A percentile compares a stretch with the other conserved stretches of the same genome.
Conservation (phyloP, 2,329 filamentous ascomycete species). For the Trichoderma sp. region DNA sequence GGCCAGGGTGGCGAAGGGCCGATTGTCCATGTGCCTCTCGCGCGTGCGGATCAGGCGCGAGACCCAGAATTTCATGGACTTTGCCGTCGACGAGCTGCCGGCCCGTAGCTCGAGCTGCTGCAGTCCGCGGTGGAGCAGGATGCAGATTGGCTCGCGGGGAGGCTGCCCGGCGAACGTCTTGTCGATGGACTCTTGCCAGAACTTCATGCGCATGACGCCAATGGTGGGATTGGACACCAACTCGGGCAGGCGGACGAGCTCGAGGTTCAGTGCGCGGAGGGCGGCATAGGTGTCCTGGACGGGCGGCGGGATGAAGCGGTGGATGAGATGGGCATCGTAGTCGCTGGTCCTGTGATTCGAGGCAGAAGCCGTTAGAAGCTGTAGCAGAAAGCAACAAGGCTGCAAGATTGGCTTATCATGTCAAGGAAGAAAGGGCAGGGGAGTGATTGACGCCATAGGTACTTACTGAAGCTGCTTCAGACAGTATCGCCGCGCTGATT, state of each 20-base stretch:
- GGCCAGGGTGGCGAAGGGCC: conserved; percentile 72
- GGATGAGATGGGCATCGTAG: conserved; percentile 82
- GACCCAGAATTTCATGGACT: conserved; percentile 70
- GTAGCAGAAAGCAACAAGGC: neutral
- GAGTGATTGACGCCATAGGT: conserved; percentile 28
- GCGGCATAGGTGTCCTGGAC: conserved; percentile 84
- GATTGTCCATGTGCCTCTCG: conserved; percentile 80
- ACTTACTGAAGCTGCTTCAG: conserved; percentile 56
- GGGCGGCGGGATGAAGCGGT: conserved; percentile 76
- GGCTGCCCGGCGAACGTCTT: conserved; percentile 76
- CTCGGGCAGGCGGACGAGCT: conserved; percentile 87
- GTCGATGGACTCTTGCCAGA: conserved; percentile 86
- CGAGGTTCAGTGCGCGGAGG: conserved; percentile 88
- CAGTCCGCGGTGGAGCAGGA: conserved; percentile 75
- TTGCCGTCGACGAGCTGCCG: conserved; percentile 43
- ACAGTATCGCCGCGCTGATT: conserved; percentile 57
- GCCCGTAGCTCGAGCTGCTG: conserved; percentile 56
- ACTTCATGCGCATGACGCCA: conserved; percentile 86
- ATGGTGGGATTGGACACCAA: conserved; percentile 85
- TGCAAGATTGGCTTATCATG: too few species aligned
- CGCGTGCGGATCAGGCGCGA: conserved; percentile 77
- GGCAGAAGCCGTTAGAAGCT: neutral
- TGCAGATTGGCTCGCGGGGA: conserved; percentile 87
- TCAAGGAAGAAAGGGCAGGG: neutral
- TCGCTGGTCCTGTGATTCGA: conserved; percentile 70